phyloP scores from a whole-genome alignment of 345 rosid genomes.

The Carallia brachiata region DNA sequence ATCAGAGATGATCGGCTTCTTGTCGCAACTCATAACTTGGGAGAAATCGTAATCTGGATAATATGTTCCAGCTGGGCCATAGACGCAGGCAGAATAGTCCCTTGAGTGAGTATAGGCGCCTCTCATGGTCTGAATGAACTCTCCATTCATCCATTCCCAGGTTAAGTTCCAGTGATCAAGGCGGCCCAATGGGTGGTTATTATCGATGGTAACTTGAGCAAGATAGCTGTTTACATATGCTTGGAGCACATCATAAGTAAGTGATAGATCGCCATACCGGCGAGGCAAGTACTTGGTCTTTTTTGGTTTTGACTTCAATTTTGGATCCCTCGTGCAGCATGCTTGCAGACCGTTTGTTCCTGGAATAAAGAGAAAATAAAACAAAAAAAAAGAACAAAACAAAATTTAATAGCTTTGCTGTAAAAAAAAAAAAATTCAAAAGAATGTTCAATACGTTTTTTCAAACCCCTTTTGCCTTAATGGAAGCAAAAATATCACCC shows the following conservation, averaged over 20 bases:
- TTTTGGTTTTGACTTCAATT: slow-evolving; percentile 41
- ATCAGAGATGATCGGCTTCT: slow-evolving; percentile 66
- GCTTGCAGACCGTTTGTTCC: slow-evolving; percentile 56
- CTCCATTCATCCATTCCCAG: slow-evolving; percentile 93
- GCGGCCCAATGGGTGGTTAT: slow-evolving; percentile 63
- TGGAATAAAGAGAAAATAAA: slow-evolving; percentile 18
- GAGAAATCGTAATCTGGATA: slow-evolving; percentile 69
- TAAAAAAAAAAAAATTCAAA: not conserved
- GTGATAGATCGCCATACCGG: slow-evolving; percentile 58
- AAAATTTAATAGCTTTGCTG: not conserved
- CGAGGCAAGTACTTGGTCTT: slow-evolving; percentile 48
- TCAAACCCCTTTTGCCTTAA: no score
- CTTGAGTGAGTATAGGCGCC: slow-evolving; percentile 73
- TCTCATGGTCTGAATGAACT: slow-evolving; percentile 72
- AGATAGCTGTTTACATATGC: slow-evolving; percentile 65
- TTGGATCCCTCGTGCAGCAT: slow-evolving; percentile 77
- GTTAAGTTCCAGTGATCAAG: slow-evolving; percentile 93
- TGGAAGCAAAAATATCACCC: no score
- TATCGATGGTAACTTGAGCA: slow-evolving; percentile 89
- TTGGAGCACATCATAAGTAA: slow-evolving; percentile 67
- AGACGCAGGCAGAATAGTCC: slow-evolving; percentile 58
- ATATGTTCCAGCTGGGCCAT: slow-evolving; percentile 59
- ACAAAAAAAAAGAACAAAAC: not conserved
- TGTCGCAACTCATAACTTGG: slow-evolving; percentile 59
- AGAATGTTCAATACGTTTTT: not conserved